These are phyloP conservation scores for Pleurotus eryngii DNA, from an alignment of 768 basidiomycete genomes.

Conservation along the genomic window DNA sequence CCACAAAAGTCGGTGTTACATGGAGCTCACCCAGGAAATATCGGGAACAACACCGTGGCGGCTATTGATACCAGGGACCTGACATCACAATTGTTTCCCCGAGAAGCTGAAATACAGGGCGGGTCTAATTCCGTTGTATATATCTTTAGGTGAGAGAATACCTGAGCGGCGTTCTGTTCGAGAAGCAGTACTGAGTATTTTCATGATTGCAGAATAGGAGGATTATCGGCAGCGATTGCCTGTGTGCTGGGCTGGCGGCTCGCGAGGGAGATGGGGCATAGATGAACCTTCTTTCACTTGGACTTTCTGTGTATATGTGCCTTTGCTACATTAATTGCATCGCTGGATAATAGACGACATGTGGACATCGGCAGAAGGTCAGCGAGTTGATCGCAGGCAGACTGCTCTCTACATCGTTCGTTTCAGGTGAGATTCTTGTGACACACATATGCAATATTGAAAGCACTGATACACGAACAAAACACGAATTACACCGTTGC, in stretches of 20 bases:
- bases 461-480: no score
- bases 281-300: constrained; percentile 16
- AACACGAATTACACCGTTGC: no score
- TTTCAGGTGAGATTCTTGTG: no score
- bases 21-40: constrained; percentile 24
- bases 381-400: no score
- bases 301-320: background rate
- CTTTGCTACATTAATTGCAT: background rate
- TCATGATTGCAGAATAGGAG: constrained; percentile 45
- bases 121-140: constrained; percentile 71
- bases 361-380: no score
- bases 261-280: constrained; percentile 47
- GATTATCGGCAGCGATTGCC: constrained; percentile 50
- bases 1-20: constrained; percentile 47
- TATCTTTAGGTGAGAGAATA: constrained; percentile 66
- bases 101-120: constrained; percentile 15
- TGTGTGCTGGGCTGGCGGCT: constrained; percentile 54
- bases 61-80: constrained; percentile 3
- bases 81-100: constrained; percentile 12
- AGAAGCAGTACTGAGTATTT: background rate
- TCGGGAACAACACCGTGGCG: constrained; percentile 9
- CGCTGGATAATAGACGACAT: no score
- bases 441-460: no score
- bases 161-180: background rate
- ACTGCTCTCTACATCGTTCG: no score